Evolutionary conservation across 208 protist genomes (phyloP).

Genomic region (Trypanosoma conorhini): DNA sequence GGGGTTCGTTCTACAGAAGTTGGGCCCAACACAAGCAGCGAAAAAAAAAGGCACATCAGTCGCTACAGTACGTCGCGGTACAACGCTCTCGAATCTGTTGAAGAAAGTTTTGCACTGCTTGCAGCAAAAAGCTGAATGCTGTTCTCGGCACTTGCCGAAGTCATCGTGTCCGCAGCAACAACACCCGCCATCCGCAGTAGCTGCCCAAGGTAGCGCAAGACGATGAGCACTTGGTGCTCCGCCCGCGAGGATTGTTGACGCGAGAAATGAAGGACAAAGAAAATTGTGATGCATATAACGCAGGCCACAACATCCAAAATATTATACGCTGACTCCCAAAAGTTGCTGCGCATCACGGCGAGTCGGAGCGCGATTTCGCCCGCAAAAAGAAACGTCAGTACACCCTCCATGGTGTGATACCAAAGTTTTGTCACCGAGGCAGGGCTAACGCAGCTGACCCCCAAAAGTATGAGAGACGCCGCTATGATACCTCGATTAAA

Average conservation of each 20-base stretch:
- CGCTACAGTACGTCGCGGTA: slow-evolving; percentile 23
- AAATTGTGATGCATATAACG: slow-evolving; percentile 28
- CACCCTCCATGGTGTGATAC: slow-evolving; percentile 32
- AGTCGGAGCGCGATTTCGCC: slow-evolving; percentile 32
- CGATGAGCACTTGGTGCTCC: slow-evolving; percentile 34
- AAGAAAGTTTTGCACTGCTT: neutral
- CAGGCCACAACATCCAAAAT: slow-evolving; percentile 26
- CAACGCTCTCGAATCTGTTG: slow-evolving; percentile 9
- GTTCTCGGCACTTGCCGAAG: slow-evolving; percentile 1
- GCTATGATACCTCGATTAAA: slow-evolving; percentile 24
- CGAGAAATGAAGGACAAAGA: slow-evolving; percentile 30
- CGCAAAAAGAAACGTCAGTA: slow-evolving; percentile 37
- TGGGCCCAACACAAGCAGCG: neutral
- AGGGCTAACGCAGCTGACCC: slow-evolving; percentile 27
- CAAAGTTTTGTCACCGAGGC: slow-evolving; percentile 23
- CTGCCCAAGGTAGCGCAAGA: slow-evolving; percentile 34
- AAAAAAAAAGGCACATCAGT: slow-evolving; percentile 6
- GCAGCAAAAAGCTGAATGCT: slow-evolving; percentile 19
- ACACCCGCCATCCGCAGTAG: slow-evolving; percentile 28
- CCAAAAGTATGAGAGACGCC: slow-evolving; percentile 27
- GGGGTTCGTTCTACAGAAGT: no score
- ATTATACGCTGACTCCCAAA: slow-evolving; percentile 40
- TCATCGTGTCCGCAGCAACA: slow-evolving; percentile 20
- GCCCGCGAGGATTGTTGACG: slow-evolving; percentile 15
- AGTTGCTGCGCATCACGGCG: slow-evolving; percentile 28